Base-by-base conservation (phyloP, 169 alveolate genomes). In the Neospora caninum region DNA sequence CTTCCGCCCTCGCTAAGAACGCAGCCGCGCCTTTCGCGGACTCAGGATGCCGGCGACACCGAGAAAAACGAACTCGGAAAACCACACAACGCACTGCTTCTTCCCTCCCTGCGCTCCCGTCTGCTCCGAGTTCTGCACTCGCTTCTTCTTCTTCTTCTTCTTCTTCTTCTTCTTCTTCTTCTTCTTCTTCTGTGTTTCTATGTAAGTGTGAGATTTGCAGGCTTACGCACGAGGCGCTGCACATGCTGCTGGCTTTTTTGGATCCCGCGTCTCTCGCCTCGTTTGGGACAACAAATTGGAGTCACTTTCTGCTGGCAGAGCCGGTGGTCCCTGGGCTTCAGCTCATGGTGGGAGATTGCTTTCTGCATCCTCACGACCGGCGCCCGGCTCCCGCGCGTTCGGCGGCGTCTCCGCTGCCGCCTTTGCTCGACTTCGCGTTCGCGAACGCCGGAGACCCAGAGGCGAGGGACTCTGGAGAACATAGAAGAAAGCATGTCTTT, bases 181-280 rank as follows among this genome's bases (percentile, higher is more conserved):
- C 42, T 1, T 73, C 84, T 22, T 13, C 84, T 20, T 31, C 38
- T 10, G 45, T 36, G 84, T 36, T 36, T 31, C n/a, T 41, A 1
- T 73, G 84, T n/a, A 9, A 36, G 49, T 73, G 84, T n/a, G 25
- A 20, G 43, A 73, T 73, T 36, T 73, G 84, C 84, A 31, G 43
- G 84, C 84, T 73, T 41, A 73, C 84, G 25, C 45, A 31, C 43
- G 84, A 73, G 43, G 84, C 84, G 42, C 43, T 34, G 84, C 84
- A 73, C 42, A n/a, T 36, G 39, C 42, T 73, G 43, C 84, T 73
- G 39, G 38, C 84, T 2, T n/a, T 36, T n/a, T 43, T 73, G n/a
- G 84, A 73, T 36, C 84, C 84, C 2, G 43, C 84, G 41, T 73
- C 84, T 73, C 84, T 73, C 18, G 84, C 84, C n/a, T 41, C 84